Evolutionary conservation across 2,329 filamentous ascomycete genomes (phyloP).

Genomic region (Emmonsiellopsis sp.): DNA sequence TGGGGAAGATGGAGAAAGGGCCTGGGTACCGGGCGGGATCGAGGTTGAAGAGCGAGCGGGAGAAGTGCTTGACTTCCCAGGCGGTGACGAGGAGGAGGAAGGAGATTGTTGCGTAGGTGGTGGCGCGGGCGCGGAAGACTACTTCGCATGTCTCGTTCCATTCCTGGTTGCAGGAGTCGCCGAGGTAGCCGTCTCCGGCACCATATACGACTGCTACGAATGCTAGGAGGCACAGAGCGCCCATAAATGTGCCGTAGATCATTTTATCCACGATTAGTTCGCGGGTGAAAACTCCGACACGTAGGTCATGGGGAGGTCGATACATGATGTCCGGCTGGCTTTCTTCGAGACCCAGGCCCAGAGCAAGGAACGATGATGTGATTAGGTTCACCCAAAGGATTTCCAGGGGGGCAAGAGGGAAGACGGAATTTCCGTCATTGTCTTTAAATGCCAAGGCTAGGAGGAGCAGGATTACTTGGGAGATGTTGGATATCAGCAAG

Average conservation of each 20-base stretch:
- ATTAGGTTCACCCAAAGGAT: slow-evolving; percentile 92
- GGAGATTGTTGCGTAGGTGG: slow-evolving; percentile 64
- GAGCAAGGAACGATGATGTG: slow-evolving; percentile 76
- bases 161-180: slow-evolving; percentile 45
- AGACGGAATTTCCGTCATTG: slow-evolving; percentile 60
- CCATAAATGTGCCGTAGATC: slow-evolving; percentile 39
- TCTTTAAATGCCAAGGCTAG: slow-evolving; percentile 77
- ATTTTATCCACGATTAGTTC: slow-evolving; percentile 34
- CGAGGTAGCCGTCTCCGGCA: slow-evolving; percentile 37
- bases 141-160: slow-evolving; percentile 42
- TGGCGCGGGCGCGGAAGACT: slow-evolving; percentile 61
- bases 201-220: slow-evolving; percentile 33
- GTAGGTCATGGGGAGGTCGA: slow-evolving; percentile 62
- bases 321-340: slow-evolving; percentile 68
- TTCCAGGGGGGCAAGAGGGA: slow-evolving; percentile 74
- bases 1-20: slow-evolving; percentile 53
- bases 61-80: slow-evolving; percentile 69
- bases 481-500: slow-evolving; percentile 70
- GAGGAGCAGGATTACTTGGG: slow-evolving; percentile 71
- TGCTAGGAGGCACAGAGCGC: slow-evolving; percentile 32
- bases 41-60: slow-evolving; percentile 63
- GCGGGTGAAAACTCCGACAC: slow-evolving; percentile 32
- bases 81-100: slow-evolving; percentile 68
- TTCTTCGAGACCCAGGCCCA: slow-evolving; percentile 72
- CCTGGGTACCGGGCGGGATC: slow-evolving; percentile 47